Percentiles rank a stretch among this genome's conserved stretches.
Conservation (phyloP, 208 protist species). For the Trypanosoma caninum region DNA sequence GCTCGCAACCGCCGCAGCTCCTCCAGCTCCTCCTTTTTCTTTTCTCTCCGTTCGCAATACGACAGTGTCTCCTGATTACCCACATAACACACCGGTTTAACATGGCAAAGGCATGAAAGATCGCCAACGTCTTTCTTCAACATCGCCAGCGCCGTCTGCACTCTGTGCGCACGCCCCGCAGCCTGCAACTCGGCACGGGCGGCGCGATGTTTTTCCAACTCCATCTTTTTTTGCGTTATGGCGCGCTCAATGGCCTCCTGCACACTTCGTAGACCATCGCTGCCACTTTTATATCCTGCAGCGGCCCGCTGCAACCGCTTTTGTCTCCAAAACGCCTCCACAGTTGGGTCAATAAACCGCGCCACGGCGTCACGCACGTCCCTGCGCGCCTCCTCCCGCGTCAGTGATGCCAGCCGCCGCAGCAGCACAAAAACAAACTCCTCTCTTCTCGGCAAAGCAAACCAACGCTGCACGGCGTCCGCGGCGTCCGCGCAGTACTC, state of each 20-base stretch:
- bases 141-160: neutral
- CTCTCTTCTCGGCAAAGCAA: neutral
- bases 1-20: constrained; percentile 9
- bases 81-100: constrained; percentile 10
- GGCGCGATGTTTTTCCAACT: neutral
- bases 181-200: neutral
- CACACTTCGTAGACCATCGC: neutral
- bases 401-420: neutral
- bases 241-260: constrained; percentile 1
- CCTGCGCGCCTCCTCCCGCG: neutral
- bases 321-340: constrained; percentile 1
- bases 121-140: constrained; percentile 14
- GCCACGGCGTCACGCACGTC: constrained; percentile 3
- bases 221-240: neutral
- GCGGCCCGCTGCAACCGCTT: neutral
- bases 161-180: constrained; percentile 10
- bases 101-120: constrained; percentile 11
- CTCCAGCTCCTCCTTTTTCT: too few species aligned
- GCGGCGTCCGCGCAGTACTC: constrained; percentile 4
- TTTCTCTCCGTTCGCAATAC: too few species aligned
- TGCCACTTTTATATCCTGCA: neutral
- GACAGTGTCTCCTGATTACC: neutral
- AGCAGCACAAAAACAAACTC: neutral
- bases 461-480: neutral
- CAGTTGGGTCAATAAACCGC: constrained; percentile 5